Percentiles rank a stretch among this genome's conserved stretches.
Conservation (phyloP, 768 basidiomycete species). For the Harrya chromipes region DNA sequence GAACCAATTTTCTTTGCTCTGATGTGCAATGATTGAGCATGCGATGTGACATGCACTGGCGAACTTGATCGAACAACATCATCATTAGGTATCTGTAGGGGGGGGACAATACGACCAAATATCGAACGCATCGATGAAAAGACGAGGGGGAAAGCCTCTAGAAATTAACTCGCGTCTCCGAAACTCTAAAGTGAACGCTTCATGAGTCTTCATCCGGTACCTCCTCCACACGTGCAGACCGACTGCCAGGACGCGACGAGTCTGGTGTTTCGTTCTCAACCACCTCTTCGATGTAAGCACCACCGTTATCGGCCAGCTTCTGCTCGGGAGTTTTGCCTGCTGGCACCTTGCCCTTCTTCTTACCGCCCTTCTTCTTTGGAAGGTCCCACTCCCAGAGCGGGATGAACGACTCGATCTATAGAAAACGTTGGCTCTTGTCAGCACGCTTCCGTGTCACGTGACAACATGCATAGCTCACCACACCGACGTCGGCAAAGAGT, state of each 20-base stretch:
- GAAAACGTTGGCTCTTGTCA: neutral
- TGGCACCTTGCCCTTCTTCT: constrained; percentile 49
- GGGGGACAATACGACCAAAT: too few species aligned
- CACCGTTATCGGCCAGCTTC: constrained; percentile 40
- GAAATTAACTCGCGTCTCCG: neutral
- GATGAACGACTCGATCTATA: constrained; percentile 95
- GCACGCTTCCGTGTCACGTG: neutral
- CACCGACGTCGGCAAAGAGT: constrained; percentile 96
- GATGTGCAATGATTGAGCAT: too few species aligned
- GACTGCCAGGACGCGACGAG: constrained; percentile 33
- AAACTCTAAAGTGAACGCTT: neutral
- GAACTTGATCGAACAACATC: too few species aligned
- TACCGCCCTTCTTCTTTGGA: constrained; percentile 64
- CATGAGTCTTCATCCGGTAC: constrained; percentile 41
- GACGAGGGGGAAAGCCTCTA: too few species aligned
- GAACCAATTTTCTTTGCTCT: too few species aligned
- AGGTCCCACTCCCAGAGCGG: constrained; percentile 97
- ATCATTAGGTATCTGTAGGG: too few species aligned
- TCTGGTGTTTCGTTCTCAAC: constrained; percentile 30
- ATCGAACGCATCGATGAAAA: too few species aligned
- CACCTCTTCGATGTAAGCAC: constrained; percentile 39
- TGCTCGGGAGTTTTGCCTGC: constrained; percentile 32
- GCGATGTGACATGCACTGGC: too few species aligned
- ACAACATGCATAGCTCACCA: constrained; percentile 57
- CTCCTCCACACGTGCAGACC: constrained; percentile 44